phyloP scores from a whole-genome alignment of 2,329 filamentous ascomycete species.

The Rachicladosporium sp. region DNA sequence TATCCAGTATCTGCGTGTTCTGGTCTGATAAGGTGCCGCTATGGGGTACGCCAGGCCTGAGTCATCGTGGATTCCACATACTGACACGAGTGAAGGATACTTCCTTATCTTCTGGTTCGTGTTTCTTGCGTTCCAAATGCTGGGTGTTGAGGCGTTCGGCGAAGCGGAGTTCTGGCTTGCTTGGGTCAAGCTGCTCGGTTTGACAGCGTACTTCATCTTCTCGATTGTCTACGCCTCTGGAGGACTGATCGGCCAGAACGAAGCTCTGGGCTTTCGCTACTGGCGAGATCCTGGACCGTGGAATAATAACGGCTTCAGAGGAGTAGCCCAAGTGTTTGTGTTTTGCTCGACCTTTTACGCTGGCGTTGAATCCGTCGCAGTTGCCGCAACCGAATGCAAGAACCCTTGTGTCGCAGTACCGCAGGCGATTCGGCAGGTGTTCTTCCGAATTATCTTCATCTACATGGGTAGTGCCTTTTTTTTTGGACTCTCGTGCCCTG shows the following conservation, averaged over 20 bases:
- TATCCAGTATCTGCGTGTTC: conserved; percentile 52
- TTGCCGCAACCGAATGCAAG: conserved; percentile 40
- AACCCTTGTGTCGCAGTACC: conserved; percentile 36
- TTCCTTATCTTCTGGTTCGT: conserved; percentile 31
- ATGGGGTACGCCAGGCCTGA: conserved; percentile 22
- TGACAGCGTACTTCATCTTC: conserved; percentile 30
- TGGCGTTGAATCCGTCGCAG: conserved; percentile 40
- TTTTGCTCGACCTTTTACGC: conserved; percentile 36
- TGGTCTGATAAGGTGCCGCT: conserved; percentile 44
- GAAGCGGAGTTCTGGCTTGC: conserved; percentile 36
- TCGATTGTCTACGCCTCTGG: conserved; percentile 27
- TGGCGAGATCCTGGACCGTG: conserved; percentile 30
- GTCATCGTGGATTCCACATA: conserved; percentile 15
- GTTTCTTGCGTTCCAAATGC: conserved; percentile 27
- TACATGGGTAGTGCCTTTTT: conserved; percentile 63
- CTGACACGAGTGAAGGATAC: conserved; percentile 11
- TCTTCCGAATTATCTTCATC: conserved; percentile 34
- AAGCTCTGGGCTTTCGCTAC: conserved; percentile 23
- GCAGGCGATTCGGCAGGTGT: conserved; percentile 21
- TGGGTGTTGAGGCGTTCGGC: conserved; percentile 31
- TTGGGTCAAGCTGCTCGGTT: conserved; percentile 26
- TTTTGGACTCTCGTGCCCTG: conserved; percentile 61
- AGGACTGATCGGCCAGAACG: conserved; percentile 17
- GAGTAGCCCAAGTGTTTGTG: conserved; percentile 32
- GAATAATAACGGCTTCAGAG: conserved; percentile 26